Evolutionary conservation across 768 basidiomycete species (phyloP), one percentile per base, ranked within the genome.

Genomic region (Boletus reticulatus): DNA sequence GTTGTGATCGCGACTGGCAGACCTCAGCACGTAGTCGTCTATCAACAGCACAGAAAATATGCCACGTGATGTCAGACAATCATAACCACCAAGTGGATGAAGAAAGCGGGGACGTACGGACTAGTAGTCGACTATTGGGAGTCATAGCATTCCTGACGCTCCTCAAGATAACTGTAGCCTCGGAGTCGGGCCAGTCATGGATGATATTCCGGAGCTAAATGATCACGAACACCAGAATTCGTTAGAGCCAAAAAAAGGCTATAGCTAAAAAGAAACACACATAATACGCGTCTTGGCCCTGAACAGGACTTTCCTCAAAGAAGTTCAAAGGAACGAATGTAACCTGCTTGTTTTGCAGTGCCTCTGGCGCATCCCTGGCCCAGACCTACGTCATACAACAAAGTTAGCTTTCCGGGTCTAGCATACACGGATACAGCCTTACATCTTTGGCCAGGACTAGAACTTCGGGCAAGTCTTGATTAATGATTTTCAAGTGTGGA

Each of bases 151-250:
- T 59, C 9, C 61, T 56, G 4, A 75, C 49, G 45, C 67, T 71
- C 29, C 56, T 62, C 36, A 76, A 51, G 46, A 76, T 73, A 3
- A 41, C 57, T 19, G 67, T 36, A 39, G 67, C 70, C 27, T 74
- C 70, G 1, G 64, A 62, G 29, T 74, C 67, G 11, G 72, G 71
- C 75, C 73, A 76, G 55, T 76, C 65, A 45, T 74, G 75, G 22
- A 69, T 61, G 41, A 69, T 67, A 47, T 67, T 60, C 19, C 66
- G 68, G 45, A 68, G 59, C 67, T 67, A 39, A 41, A 32, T 32
- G 38, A 20, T 13, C 16, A 38, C 50, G 11, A 41, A 46, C 43
- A 13, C 22, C 20, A 24, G n/a, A 7, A 20, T 42, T 2, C 7
- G 7, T 34, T 34, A 22, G 31, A 9, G 17, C 22, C 7, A 9